Evolutionary conservation across 768 basidiomycete species (phyloP).

Genomic region (Leucogyrophana mollusca): DNA sequence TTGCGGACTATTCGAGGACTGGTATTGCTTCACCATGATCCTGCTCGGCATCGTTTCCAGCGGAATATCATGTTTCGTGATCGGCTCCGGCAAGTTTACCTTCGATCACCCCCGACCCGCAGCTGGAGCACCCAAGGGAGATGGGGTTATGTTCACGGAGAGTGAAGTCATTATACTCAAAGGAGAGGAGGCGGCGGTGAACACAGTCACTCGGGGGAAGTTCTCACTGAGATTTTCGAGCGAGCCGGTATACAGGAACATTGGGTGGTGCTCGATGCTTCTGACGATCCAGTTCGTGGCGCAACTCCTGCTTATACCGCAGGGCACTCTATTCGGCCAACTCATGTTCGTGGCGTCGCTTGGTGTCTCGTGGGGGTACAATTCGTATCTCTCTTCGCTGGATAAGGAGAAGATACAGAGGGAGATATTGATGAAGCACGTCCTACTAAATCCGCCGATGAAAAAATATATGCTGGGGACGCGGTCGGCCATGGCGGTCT

Average conservation of each 20-base stretch:
- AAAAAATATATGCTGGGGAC: conserved; percentile 26
- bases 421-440: conserved; percentile 19
- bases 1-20: conserved; percentile 29
- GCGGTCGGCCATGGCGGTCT: conserved; percentile 23
- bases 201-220: conserved; percentile 28
- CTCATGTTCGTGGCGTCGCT: conserved; percentile 33
- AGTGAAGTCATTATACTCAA: conserved; percentile 26
- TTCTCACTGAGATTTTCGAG: conserved; percentile 27
- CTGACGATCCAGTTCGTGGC: conserved; percentile 32
- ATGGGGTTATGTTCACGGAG: conserved; percentile 25
- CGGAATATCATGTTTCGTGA: conserved; percentile 30
- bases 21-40: conserved; percentile 33
- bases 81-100: conserved; percentile 29
- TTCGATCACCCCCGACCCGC: conserved; percentile 27
- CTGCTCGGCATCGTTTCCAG: conserved; percentile 30
- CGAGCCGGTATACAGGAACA: conserved; percentile 24
- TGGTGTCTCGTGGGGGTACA: conserved; percentile 34
- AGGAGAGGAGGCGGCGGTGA: conserved; percentile 29
- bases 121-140: conserved; percentile 23
- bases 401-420: conserved; percentile 32
- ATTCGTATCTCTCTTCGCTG: conserved; percentile 35
- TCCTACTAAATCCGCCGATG: conserved; percentile 20
- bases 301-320: conserved; percentile 34
- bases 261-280: conserved; percentile 29
- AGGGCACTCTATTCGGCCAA: conserved; percentile 32